These are phyloP conservation scores for Hypomontagnella monticulosa DNA, from an alignment of 495 filamentous ascomycete genomes.

Conservation along the genomic window DNA sequence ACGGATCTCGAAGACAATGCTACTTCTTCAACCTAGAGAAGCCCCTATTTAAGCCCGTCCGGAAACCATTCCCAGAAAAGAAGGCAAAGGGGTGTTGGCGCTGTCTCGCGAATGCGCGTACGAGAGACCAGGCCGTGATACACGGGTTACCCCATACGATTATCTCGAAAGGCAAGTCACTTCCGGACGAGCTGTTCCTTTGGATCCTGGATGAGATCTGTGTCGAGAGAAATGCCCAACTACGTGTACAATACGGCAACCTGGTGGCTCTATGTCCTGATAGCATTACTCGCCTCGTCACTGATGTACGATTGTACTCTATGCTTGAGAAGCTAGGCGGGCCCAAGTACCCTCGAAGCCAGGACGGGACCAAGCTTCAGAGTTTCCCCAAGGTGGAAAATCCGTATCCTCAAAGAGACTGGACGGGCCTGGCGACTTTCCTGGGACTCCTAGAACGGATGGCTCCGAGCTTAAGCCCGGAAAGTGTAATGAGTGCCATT, in stretches of 20 bases:
- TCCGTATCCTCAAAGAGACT: conserved; percentile 47
- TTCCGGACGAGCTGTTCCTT: conserved; percentile 75
- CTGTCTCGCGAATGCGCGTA: conserved; percentile 57
- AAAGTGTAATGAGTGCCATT: conserved; percentile 43
- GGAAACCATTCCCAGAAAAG: conserved; percentile 47
- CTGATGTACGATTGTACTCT: conserved; percentile 46
- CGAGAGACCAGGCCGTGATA: conserved; percentile 70
- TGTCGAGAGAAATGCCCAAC: conserved; percentile 65
- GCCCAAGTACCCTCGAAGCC: conserved; percentile 42
- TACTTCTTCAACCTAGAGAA: conserved; percentile 68
- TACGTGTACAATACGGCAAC: conserved; percentile 72
- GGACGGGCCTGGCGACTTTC: conserved; percentile 47
- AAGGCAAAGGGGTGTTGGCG: conserved; percentile 48
- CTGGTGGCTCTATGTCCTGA: conserved; percentile 48
- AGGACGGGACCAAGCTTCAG: conserved; percentile 28
- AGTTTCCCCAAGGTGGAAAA: conserved; percentile 33
- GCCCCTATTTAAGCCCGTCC: conserved; percentile 18
- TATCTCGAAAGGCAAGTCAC: conserved; percentile 55
- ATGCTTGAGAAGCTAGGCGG: conserved; percentile 56
- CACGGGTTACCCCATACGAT: conserved; percentile 74
- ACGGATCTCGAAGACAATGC: conserved; percentile 67
- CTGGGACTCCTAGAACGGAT: conserved; percentile 47
- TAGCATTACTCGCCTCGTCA: conserved; percentile 52
- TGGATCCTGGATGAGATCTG: conserved; percentile 81
- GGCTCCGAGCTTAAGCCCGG: conserved; percentile 36